A percentile compares a stretch with the other conserved stretches of the same genome.
Conservation (phyloP, 1,284 basidiomycete genomes). For the Pascua guehoae region DNA sequence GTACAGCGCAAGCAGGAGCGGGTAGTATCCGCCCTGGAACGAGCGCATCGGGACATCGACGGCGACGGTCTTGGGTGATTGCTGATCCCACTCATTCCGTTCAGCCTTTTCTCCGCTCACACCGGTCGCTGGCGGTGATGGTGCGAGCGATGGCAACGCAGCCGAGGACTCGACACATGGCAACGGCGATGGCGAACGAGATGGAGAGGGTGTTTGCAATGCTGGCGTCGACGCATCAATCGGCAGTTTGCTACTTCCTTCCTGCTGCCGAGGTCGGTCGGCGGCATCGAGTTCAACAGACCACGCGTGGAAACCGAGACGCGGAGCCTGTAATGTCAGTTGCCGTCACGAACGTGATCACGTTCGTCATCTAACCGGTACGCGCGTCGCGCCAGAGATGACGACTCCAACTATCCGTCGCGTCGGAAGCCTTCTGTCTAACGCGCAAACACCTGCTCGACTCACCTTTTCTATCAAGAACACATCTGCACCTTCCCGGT, state of each 20-base stretch:
- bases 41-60: conserved; percentile 74
- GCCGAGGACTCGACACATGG: not conserved
- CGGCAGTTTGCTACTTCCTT: conserved; percentile 51
- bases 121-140: not conserved
- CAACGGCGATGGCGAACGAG: not conserved
- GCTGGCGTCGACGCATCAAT: conserved; percentile 32
- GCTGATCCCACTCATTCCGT: too few species aligned
- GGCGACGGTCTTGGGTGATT: conserved; percentile 1
- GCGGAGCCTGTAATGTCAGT: conserved; percentile 9
- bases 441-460: not conserved
- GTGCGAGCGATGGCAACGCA: not conserved
- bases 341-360: not conserved
- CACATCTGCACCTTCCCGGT: conserved; percentile 56
- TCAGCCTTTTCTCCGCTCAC: too few species aligned
- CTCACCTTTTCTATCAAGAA: conserved; percentile 69
- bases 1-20: conserved; percentile 63
- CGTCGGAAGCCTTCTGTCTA: not conserved
- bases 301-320: conserved; percentile 39
- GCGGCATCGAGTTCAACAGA: conserved; percentile 26
- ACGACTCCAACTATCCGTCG: not conserved
- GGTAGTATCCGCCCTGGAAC: conserved; percentile 74
- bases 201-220: not conserved
- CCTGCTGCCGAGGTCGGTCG: conserved; percentile 52
- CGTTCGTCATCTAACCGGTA: not conserved
- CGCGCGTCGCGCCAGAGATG: not conserved